Conservation (phyloP, 441 rosid genomes). For the Brassica balearica region DNA sequence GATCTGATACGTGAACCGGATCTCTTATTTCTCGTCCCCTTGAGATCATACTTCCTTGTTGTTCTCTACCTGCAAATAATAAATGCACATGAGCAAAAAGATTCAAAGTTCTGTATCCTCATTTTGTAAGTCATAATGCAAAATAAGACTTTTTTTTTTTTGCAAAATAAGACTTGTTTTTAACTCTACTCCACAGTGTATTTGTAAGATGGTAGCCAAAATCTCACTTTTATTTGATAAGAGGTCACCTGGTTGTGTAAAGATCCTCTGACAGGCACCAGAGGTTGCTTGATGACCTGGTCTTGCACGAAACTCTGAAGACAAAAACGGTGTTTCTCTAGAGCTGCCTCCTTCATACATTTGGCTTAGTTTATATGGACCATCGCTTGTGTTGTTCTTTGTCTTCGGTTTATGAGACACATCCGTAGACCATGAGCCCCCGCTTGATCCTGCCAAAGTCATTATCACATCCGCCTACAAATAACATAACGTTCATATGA, state of each 20-base stretch:
- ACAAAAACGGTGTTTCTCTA: constrained; percentile 42
- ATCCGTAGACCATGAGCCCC: constrained; percentile 92
- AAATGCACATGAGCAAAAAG: constrained; percentile 16
- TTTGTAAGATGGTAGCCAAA: constrained; percentile 23
- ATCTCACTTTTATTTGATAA: neutral
- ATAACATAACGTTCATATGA: neutral
- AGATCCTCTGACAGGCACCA: constrained; percentile 51
- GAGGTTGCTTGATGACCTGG: constrained; percentile 42
- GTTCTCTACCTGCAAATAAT: constrained; percentile 49
- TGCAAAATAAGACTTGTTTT: neutral
- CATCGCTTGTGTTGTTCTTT: constrained; percentile 46
- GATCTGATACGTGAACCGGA: constrained; percentile 49
- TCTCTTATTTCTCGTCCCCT: constrained; percentile 54
- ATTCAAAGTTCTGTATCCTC: constrained; percentile 22
- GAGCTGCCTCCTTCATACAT: constrained; percentile 55
- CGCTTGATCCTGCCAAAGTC: constrained; percentile 97
- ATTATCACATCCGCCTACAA: constrained; percentile 92
- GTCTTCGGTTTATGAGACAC: constrained; percentile 61
- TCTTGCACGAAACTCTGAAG: constrained; percentile 58
- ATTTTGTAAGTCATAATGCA: constrained; percentile 21
- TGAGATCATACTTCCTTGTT: constrained; percentile 47
- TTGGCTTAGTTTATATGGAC: constrained; percentile 47
- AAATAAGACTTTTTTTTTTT: neutral
- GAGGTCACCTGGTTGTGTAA: constrained; percentile 59
- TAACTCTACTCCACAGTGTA: constrained; percentile 7